These are phyloP conservation scores for Starmera amethionina DNA, from an alignment of 805 yeast species.

Conservation along the genomic window DNA sequence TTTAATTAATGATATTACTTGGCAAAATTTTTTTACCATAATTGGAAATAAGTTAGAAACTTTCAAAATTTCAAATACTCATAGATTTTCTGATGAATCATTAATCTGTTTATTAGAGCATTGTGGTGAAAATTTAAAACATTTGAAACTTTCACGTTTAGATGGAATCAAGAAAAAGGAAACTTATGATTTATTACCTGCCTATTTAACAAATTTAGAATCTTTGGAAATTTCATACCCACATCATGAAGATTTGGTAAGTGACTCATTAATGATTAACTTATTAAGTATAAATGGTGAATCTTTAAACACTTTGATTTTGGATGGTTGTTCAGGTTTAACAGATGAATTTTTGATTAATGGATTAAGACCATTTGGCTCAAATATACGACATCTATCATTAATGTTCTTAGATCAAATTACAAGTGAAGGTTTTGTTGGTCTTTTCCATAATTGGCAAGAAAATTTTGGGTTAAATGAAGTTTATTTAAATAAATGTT, in stretches of 20 bases:
- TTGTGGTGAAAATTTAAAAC: conserved; percentile 46
- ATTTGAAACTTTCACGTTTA: conserved; percentile 53
- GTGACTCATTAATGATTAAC: conserved; percentile 57
- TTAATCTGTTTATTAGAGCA: conserved; percentile 51
- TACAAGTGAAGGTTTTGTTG: conserved; percentile 56
- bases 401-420: conserved; percentile 51
- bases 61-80: conserved; percentile 71
- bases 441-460: conserved; percentile 48
- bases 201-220: conserved; percentile 42
- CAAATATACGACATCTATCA: conserved; percentile 47
- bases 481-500: conserved; percentile 57
- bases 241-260: conserved; percentile 48
- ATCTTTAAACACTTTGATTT: conserved; percentile 41
- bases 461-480: conserved; percentile 47
- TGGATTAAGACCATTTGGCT: conserved; percentile 52
- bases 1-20: conserved; percentile 60
- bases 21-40: conserved; percentile 66
- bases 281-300: conserved; percentile 55
- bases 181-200: conserved; percentile 56
- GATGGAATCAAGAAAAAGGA: conserved; percentile 58
- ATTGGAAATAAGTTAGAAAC: conserved; percentile 43
- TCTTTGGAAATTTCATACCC: conserved; percentile 65
- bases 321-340: conserved; percentile 67
- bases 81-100: conserved; percentile 65
- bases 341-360: conserved; percentile 53